Conservation (phyloP, 148 eudicot genomes). For the Fagopyrum esculentum region DNA sequence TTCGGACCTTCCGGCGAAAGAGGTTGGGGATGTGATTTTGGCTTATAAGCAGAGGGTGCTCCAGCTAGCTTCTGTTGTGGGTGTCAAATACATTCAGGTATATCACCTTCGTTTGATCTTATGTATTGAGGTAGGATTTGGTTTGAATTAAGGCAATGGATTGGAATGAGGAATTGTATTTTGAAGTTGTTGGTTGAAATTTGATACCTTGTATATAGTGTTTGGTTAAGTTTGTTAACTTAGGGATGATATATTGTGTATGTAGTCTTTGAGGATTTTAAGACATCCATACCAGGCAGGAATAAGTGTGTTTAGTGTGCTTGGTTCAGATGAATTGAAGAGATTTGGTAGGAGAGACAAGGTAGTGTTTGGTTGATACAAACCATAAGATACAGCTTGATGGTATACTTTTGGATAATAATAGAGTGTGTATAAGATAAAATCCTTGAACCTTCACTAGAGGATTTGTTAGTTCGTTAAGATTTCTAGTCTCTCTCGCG, state of each 20-base stretch:
- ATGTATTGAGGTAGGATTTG: neutral
- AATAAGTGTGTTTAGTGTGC: neutral
- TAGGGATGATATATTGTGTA: no score
- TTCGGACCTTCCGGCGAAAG: conserved; percentile 48
- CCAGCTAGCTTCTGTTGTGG: conserved; percentile 41
- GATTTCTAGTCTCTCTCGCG: neutral
- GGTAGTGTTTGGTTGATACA: no score
- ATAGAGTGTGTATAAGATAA: neutral
- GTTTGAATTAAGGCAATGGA: neutral
- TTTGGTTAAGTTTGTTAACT: no score
- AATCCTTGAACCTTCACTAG: neutral
- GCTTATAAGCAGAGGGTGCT: conserved; percentile 73
- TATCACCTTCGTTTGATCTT: conserved; percentile 10
- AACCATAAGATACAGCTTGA: neutral
- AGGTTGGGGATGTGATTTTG: conserved; percentile 57
- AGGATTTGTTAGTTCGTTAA: neutral
- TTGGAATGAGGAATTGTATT: no score
- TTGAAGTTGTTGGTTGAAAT: neutral
- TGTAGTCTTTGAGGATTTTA: neutral
- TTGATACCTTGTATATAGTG: neutral
- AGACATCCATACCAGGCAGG: neutral
- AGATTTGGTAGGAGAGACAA: no score
- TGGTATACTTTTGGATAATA: neutral
- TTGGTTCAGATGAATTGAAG: neutral
- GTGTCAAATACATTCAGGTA: conserved; percentile 78